A percentile compares a stretch with the other conserved stretches of the same genome.
Evolutionary conservation across 768 basidiomycete species (phyloP).

Genomic region (Auricularia cornea): DNA sequence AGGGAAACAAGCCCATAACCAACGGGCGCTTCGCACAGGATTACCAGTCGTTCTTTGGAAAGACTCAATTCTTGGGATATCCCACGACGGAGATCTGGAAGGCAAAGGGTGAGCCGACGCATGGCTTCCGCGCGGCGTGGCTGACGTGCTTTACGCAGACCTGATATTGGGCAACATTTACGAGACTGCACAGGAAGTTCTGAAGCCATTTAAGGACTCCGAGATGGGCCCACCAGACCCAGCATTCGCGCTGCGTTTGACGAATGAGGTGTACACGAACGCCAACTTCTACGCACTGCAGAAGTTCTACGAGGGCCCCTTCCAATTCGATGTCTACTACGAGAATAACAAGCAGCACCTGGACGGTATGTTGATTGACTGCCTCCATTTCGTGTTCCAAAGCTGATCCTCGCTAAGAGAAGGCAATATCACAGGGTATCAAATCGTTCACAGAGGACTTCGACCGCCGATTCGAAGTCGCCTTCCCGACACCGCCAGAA

Average conservation of each 20-base stretch:
- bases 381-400: too few species aligned
- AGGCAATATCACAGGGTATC: slow-evolving; percentile 56
- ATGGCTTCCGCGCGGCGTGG: background rate
- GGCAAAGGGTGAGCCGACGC: slow-evolving; percentile 54
- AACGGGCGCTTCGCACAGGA: slow-evolving; percentile 46
- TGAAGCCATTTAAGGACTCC: slow-evolving; percentile 47
- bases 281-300: slow-evolving; percentile 86
- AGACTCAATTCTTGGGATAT: slow-evolving; percentile 61
- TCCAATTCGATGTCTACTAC: slow-evolving; percentile 85
- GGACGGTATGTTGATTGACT: slow-evolving; percentile 52
- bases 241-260: slow-evolving; percentile 65
- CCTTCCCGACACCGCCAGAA: slow-evolving; percentile 58
- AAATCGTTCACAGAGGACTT: slow-evolving; percentile 54
- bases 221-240: slow-evolving; percentile 58
- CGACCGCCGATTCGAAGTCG: slow-evolving; percentile 52
- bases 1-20: slow-evolving; percentile 45
- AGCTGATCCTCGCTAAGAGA: background rate
- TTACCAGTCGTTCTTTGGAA: slow-evolving; percentile 57
- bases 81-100: slow-evolving; percentile 66
- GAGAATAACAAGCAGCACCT: slow-evolving; percentile 64
- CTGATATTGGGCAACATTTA: slow-evolving; percentile 53
- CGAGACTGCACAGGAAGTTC: slow-evolving; percentile 44
- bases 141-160: slow-evolving; percentile 36
- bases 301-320: slow-evolving; percentile 74
- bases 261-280: slow-evolving; percentile 60